Conservation (phyloP, 129 eudicot species). For the Helianthus annuus region DNA sequence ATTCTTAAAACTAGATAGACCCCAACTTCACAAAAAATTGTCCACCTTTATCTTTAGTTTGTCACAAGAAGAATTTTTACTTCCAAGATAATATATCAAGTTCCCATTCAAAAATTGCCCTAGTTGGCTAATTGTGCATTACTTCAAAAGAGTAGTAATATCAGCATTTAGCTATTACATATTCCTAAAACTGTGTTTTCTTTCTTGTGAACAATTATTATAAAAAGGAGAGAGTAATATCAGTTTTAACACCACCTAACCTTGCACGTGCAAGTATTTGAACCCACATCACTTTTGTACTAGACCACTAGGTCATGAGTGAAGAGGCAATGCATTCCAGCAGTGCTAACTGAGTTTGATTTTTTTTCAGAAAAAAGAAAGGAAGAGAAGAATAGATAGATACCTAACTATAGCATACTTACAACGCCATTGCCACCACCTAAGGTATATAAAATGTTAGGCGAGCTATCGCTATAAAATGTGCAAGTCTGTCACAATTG, state of each 20-base stretch:
- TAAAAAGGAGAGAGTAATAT: not conserved
- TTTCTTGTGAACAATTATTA: not conserved
- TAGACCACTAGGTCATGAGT: too few species aligned
- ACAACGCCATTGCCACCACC: too few species aligned
- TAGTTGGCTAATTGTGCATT: not conserved
- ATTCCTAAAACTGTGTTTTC: not conserved
- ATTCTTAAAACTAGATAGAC: not conserved
- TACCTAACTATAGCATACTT: too few species aligned
- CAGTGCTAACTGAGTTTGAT: too few species aligned
- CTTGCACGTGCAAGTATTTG: too few species aligned
- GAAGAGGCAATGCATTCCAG: too few species aligned
- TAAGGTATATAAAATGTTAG: too few species aligned
- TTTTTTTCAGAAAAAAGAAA: too few species aligned
- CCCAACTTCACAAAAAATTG: not conserved
- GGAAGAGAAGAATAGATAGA: too few species aligned
- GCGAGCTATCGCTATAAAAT: too few species aligned
- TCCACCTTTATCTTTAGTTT: not conserved
- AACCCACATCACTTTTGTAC: too few species aligned
- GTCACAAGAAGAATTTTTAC: not conserved
- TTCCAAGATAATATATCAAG: not conserved
- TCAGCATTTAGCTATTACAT: not conserved
- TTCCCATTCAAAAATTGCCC: not conserved
- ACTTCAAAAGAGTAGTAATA: not conserved
- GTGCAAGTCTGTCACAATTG: too few species aligned
- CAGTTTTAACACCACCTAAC: not conserved